phyloP scores from a whole-genome alignment of 1,139 yeast species.

The Geotrichum bryndzae region DNA sequence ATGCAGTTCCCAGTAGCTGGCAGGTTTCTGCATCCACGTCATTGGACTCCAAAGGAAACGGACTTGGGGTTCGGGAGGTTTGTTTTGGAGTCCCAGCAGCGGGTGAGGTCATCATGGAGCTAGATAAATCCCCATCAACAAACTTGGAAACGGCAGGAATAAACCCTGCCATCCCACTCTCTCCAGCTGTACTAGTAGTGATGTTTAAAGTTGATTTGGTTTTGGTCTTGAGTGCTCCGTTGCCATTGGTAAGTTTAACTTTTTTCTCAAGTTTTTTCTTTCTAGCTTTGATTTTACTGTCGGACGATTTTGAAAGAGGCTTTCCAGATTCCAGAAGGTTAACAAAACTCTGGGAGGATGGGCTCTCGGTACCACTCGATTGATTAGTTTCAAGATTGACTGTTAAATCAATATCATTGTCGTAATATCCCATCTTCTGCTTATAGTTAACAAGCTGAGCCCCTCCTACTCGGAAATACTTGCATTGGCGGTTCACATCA shows the following conservation, averaged over 20 bases:
- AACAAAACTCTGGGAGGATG: neutral
- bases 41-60: neutral
- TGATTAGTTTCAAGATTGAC: neutral
- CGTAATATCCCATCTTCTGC: slow-evolving; percentile 10
- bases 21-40: slow-evolving; percentile 10
- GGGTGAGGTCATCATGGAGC: slow-evolving; percentile 19
- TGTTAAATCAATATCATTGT: neutral
- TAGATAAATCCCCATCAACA: slow-evolving; percentile 28
- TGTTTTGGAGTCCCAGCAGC: neutral
- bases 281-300: neutral
- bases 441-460: slow-evolving; percentile 9
- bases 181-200: neutral
- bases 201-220: neutral
- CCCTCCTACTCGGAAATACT: slow-evolving; percentile 7
- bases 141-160: slow-evolving; percentile 10
- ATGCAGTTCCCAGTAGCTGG: slow-evolving; percentile 37
- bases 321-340: slow-evolving; percentile 2
- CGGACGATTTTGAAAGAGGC: slow-evolving; percentile 1
- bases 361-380: neutral
- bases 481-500: neutral
- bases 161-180: slow-evolving; percentile 5
- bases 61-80: slow-evolving; percentile 3
- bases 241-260: neutral
- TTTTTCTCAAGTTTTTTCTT: neutral
- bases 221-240: too few species aligned